phyloP scores from a whole-genome alignment of 2,329 filamentous ascomycete genomes.

The Aspergillus hortae region DNA sequence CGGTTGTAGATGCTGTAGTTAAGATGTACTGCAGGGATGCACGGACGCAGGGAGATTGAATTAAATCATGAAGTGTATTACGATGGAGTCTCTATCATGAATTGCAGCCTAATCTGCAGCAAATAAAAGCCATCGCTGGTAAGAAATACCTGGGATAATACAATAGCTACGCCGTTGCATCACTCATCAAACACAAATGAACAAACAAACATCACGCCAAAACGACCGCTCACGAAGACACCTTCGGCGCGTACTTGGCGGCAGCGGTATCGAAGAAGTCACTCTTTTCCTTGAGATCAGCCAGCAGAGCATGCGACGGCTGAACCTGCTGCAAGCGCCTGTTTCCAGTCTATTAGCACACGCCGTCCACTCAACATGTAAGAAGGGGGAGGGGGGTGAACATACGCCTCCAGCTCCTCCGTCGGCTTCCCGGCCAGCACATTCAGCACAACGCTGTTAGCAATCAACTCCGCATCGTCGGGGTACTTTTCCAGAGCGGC shows the following conservation, averaged over 20 bases:
- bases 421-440: conserved; percentile 71
- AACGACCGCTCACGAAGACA: conserved; percentile 35
- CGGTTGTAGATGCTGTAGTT: conserved; percentile 14
- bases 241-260: conserved; percentile 82
- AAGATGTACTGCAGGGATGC: too few species aligned
- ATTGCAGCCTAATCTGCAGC: background rate
- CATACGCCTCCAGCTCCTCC: conserved; percentile 60
- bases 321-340: conserved; percentile 50
- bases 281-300: conserved; percentile 79
- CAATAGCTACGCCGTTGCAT: conserved; percentile 17
- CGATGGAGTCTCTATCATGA: too few species aligned
- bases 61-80: too few species aligned
- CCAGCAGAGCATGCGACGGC: conserved; percentile 66
- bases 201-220: conserved; percentile 2
- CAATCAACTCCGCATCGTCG: conserved; percentile 69
- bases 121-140: conserved; percentile 8
- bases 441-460: conserved; percentile 77
- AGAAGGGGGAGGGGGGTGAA: conserved; percentile 17
- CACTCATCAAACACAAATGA: conserved; percentile 17
- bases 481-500: conserved; percentile 74
- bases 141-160: conserved; percentile 9
- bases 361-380: background rate
- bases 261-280: conserved; percentile 82
- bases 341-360: background rate
- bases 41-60: too few species aligned